Evolutionary conservation across 768 basidiomycete genomes (phyloP), one percentile per base, ranked within the genome.

Genomic region (Podaxis pistillaris): DNA sequence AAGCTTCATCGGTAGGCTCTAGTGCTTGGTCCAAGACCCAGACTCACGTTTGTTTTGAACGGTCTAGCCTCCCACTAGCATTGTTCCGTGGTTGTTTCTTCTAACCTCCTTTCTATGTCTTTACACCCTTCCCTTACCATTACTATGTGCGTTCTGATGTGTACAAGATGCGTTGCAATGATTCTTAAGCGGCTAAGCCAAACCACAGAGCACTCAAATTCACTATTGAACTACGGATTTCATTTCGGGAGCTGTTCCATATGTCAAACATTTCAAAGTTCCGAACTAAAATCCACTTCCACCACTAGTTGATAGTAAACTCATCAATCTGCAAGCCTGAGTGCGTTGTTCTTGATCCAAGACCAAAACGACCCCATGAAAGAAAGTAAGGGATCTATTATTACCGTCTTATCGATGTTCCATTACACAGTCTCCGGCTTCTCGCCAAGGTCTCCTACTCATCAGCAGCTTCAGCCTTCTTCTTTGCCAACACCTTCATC

Each of bases 401-500:
- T 56, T 62, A 22, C 47, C 37, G 13, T 22, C 17, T 17, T 38
- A 55, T 49, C 36, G 40, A 50, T 22, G 22, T 19, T 40, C 37
- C 47, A 40, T 11, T 9, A 50, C 17, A 50, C 54, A 19, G 17
- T 12, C 36, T 38, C 41, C 30, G 68, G 22, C 58, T 74, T 76
- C 64, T 78, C 79, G 33, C 73, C 73, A n/a, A 28, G 28, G 76
- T 75, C 7, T 72, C 78, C 41, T 72, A 70, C 58, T 75, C 76
- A 61, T 78, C 79, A 37, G 74, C 73, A 22, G 76, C 76, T 11
- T 73, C 78, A 15, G 64, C 69, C 70, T 91, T 94, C 73, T 85
- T 84, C 75, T 89, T 90, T 50, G 89, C 81, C 65, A 95, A 81
- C 67, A 84, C 81, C 80, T 88, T 93, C 93, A 95, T 95, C 66